Percentiles rank a stretch among this genome's conserved stretches.
Evolutionary conservation across 2,329 filamentous ascomycete genomes (phyloP).

Genomic region (Monilinia fructicola): DNA sequence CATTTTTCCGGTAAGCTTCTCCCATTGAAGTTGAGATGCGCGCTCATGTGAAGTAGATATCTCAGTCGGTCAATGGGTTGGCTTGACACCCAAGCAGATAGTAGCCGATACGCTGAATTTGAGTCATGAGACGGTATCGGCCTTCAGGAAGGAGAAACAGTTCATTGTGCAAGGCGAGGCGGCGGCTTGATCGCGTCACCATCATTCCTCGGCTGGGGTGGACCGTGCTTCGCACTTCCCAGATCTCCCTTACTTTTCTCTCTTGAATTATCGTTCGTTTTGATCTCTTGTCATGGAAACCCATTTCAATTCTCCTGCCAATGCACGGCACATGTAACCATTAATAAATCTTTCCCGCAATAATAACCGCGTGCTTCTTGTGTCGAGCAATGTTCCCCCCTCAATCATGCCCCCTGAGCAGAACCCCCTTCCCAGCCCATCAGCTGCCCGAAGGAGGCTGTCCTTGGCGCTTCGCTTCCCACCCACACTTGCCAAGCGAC

Average conservation of each 20-base stretch:
- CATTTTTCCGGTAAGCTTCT: conserved; percentile 50
- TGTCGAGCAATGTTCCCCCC: background rate
- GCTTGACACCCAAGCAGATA: conserved; percentile 55
- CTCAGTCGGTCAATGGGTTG: conserved; percentile 49
- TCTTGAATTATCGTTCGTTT: background rate
- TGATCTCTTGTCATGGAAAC: background rate
- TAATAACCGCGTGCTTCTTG: background rate
- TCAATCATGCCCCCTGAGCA: background rate
- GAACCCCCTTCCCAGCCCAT: background rate
- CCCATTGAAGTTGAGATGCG: background rate
- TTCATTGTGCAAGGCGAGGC: conserved; percentile 44
- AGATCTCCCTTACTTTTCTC: background rate
- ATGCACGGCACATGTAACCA: background rate
- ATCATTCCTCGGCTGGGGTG: rapidly evolving
- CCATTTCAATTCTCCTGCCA: background rate
- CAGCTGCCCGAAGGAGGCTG: no score
- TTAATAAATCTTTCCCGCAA: background rate
- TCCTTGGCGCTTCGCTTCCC: background rate
- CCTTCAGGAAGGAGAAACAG: conserved; percentile 48
- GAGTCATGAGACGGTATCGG: conserved; percentile 43
- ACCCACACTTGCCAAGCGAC: background rate
- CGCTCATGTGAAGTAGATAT: conserved; percentile 40
- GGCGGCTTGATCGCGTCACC: background rate
- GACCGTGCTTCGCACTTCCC: background rate
- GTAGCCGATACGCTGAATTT: conserved; percentile 55